These are phyloP conservation scores for Casaregolazyma suthepensis DNA, from an alignment of 1,139 yeast genomes.

Conservation along the genomic window DNA sequence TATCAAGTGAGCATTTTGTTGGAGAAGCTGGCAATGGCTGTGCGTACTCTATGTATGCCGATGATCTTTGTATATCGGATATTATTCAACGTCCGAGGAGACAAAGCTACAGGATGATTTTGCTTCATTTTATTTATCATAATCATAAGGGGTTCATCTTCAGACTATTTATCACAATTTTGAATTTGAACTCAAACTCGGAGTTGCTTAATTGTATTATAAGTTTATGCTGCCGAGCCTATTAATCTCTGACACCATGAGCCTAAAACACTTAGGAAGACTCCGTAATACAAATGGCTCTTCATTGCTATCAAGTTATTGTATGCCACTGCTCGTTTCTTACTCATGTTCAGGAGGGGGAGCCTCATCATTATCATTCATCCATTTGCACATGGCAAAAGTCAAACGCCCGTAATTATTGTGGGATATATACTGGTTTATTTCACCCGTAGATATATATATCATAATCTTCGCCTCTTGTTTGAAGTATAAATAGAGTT, in stretches of 20 bases:
- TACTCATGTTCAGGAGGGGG: too few relatives aligned
- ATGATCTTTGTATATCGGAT: conserved; percentile 26
- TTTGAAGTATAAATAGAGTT: too few relatives aligned
- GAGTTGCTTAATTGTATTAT: background rate
- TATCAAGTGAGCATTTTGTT: conserved; percentile 30
- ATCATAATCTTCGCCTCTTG: too few relatives aligned
- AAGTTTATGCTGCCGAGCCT: background rate
- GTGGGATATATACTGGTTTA: too few relatives aligned
- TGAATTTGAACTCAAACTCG: background rate
- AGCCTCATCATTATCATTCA: too few relatives aligned
- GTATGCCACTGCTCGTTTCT: too few relatives aligned
- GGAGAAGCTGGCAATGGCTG: conserved; percentile 27
- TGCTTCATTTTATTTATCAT: background rate
- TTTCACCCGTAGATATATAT: too few relatives aligned
- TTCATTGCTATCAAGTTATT: background rate
- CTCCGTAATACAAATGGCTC: too few relatives aligned
- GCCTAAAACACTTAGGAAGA: background rate
- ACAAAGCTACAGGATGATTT: background rate
- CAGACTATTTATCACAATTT: background rate
- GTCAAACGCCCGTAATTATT: too few relatives aligned
- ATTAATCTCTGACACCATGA: background rate
- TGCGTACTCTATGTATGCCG: conserved; percentile 29
- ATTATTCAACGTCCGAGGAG: conserved; percentile 3
- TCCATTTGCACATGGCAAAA: too few relatives aligned
- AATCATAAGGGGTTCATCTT: background rate